phyloP scores from a whole-genome alignment of 2,329 filamentous ascomycete species.

The Cladosporium halotolerans region DNA sequence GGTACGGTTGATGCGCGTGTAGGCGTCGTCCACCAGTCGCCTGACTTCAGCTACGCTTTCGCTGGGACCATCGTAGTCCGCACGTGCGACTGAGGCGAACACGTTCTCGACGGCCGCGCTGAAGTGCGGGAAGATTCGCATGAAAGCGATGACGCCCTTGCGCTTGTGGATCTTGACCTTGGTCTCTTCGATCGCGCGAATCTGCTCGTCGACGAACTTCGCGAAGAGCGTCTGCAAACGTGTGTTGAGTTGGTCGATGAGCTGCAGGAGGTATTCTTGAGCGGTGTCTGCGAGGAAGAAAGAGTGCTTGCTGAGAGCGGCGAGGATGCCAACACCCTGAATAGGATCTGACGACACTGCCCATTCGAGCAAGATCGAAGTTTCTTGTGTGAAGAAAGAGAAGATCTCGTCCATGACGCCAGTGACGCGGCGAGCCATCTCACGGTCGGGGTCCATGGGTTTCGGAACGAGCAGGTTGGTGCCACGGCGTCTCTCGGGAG shows the following conservation, averaged over 20 bases:
- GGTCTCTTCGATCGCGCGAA: slow-evolving; percentile 92
- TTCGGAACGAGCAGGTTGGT: slow-evolving; percentile 68
- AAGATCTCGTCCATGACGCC: slow-evolving; percentile 86
- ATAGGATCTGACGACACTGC: slow-evolving; percentile 72
- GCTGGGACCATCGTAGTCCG: slow-evolving; percentile 42
- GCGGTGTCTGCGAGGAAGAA: slow-evolving; percentile 78
- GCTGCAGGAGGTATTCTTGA: slow-evolving; percentile 80
- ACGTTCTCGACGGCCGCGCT: slow-evolving; percentile 78
- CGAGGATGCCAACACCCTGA: slow-evolving; percentile 86
- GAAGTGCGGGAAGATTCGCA: slow-evolving; percentile 87
- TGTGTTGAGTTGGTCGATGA: slow-evolving; percentile 69
- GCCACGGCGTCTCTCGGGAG: slow-evolving; percentile 62
- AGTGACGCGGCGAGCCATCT: slow-evolving; percentile 76
- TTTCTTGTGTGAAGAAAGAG: slow-evolving; percentile 69
- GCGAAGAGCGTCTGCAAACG: slow-evolving; percentile 69
- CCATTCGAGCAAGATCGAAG: slow-evolving; percentile 79
- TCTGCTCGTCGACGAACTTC: slow-evolving; percentile 89
- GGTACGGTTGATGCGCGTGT: slow-evolving; percentile 79
- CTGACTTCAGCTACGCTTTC: slow-evolving; percentile 57
- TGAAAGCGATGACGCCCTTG: slow-evolving; percentile 92
- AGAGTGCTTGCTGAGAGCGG: slow-evolving; percentile 71
- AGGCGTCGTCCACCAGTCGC: slow-evolving; percentile 75
- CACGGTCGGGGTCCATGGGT: slow-evolving; percentile 81
- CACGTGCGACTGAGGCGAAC: slow-evolving; percentile 47
- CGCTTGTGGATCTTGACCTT: slow-evolving; percentile 99